phyloP scores from a whole-genome alignment of 495 filamentous ascomycete genomes.

The Trichocladium uniseriatum region DNA sequence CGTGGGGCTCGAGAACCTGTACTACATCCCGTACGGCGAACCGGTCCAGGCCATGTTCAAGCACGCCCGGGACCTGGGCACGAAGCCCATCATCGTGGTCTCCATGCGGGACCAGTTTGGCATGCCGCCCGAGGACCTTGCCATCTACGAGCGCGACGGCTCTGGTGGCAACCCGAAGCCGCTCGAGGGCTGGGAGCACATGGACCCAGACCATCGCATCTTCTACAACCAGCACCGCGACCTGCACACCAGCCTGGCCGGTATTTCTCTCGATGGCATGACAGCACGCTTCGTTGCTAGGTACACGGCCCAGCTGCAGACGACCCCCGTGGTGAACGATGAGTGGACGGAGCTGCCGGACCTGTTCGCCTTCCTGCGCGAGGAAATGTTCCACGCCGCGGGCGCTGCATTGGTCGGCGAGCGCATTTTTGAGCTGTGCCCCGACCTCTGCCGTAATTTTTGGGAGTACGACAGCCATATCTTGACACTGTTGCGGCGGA shows the following conservation, averaged over 20 bases:
- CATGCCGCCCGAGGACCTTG: constrained; percentile 7
- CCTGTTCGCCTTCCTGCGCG: constrained; percentile 21
- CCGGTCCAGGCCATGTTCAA: constrained; percentile 11
- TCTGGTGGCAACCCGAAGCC: constrained; percentile 14
- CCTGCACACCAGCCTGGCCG: constrained; percentile 4
- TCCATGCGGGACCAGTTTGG: constrained; percentile 11
- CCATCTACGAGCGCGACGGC: constrained; percentile 10
- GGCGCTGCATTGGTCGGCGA: constrained; percentile 20
- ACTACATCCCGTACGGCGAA: constrained; percentile 14
- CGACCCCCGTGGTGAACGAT: background rate
- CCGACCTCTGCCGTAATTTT: constrained; percentile 14
- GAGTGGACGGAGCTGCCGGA: constrained; percentile 19
- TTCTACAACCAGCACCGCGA: constrained; percentile 13
- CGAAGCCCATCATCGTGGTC: constrained; percentile 13
- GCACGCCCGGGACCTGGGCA: constrained; percentile 7
- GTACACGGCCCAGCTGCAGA: constrained; percentile 7
- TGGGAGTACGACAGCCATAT: constrained; percentile 17
- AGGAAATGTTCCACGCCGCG: constrained; percentile 19
- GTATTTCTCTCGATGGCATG: constrained; percentile 4
- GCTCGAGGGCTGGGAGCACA: constrained; percentile 9
- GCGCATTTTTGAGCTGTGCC: constrained; percentile 15
- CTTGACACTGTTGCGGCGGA: constrained; percentile 4
- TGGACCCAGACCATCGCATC: constrained; percentile 9
- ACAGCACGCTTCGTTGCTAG: constrained; percentile 3
- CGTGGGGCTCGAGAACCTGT: constrained; percentile 13